Conservation (phyloP, 1,284 basidiomycete genomes). For the Ustilago curta region DNA sequence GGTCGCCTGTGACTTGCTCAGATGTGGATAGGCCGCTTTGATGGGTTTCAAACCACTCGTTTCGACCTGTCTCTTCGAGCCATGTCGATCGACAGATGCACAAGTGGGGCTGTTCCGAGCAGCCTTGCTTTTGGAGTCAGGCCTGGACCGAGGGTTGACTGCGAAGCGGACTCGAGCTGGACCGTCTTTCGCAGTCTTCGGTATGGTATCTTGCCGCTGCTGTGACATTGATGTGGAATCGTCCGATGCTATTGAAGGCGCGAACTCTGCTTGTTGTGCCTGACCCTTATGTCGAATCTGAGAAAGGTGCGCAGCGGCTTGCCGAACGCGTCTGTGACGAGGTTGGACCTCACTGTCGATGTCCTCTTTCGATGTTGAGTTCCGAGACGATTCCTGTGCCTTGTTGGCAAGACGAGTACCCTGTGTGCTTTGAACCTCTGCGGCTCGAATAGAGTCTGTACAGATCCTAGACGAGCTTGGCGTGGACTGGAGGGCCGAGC, state of each 20-base stretch:
- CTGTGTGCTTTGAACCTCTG: not conserved
- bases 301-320: not conserved
- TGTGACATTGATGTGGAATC: not conserved
- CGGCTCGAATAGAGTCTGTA: not conserved
- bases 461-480: not conserved
- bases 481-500: not conserved
- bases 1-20: constrained; percentile 15
- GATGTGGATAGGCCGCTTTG: constrained; percentile 10
- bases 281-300: not conserved
- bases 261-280: not conserved
- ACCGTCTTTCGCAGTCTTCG: not conserved
- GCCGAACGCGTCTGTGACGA: not conserved
- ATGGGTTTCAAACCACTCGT: not conserved
- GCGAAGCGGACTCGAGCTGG: not conserved
- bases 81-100: no score
- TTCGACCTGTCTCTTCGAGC: not conserved
- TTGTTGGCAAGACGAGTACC: no score
- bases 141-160: not conserved
- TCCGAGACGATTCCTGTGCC: not conserved
- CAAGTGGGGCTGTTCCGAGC: not conserved
- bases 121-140: not conserved
- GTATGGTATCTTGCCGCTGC: not conserved
- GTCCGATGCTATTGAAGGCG: not conserved
- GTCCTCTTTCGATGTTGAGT: not conserved
- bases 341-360: not conserved